Evolutionary conservation across 306 rosid genomes (phyloP), one percentile per base, ranked within the genome.

Genomic region (Casuarina glauca): DNA sequence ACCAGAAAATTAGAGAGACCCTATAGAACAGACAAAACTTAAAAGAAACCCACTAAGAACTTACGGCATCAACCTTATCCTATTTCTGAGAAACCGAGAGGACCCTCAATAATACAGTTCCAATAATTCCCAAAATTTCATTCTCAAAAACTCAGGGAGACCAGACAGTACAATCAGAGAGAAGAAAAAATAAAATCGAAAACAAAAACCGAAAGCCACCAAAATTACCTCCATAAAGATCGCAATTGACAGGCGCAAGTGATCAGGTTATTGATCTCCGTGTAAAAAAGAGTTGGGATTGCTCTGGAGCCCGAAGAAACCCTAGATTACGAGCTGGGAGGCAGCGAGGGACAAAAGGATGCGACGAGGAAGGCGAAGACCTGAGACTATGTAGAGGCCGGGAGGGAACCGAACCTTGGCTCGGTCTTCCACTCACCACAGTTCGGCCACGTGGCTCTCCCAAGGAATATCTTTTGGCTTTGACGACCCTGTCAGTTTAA

Each of bases 391-490:
- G 36, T 53, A 0, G 61, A 75, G 62, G 53, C 48, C 62, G 66
- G 55, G 8, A 44, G 55, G 71, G 46, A 2, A 61, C 69, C 52
- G 69, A 76, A 74, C 67, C 76, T 49, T 39, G 48, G 77, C 80
- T 75, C 41, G 86, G 87, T 84, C 83, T 55, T 63, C 77, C 49
- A 50, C 68, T 79, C 72, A 67, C 48, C 81, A 60, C 57, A 20
- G 19, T 38, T 6, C 2, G 15, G 42, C 82, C 95, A 82, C 95
- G 95, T 88, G 92, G 76, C 89, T 39, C 44, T 75, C 82, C 11
- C 19, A 26, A 7, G 35, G 70, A 73, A 39, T 74, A 58, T 68
- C 57, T 79, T 85, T 78, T 85, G 81, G 87, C 67, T 60, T 60
- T 60, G 44, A 75, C 38, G 13, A 57, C 12, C 41, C 17, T 3